phyloP scores from a whole-genome alignment of 1,284 basidiomycete genomes.

The Ceratobasidium sp. region DNA sequence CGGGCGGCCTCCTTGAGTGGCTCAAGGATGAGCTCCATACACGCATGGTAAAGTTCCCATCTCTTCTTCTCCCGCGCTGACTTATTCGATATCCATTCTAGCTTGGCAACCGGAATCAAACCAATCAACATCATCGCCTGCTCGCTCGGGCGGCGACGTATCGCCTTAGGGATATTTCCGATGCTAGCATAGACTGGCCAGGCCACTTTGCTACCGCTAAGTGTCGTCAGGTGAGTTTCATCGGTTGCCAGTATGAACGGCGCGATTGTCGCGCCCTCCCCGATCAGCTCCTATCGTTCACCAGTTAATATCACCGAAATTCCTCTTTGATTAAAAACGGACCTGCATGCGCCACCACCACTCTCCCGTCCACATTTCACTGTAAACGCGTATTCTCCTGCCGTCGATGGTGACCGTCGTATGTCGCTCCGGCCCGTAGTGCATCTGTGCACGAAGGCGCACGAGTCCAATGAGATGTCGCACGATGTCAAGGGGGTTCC shows the following conservation, averaged over 20 bases:
- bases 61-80: not conserved
- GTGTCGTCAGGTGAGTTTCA: slow-evolving; percentile 33
- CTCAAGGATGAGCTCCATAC: slow-evolving; percentile 47
- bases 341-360: slow-evolving; percentile 47
- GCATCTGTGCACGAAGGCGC: slow-evolving; percentile 2
- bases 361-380: slow-evolving; percentile 38
- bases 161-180: slow-evolving; percentile 45
- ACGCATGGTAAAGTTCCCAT: slow-evolving; percentile 49
- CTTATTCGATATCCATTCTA: slow-evolving; percentile 1
- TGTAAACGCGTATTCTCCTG: not conserved
- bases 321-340: not conserved
- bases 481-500: slow-evolving; percentile 57
- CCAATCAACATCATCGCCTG: slow-evolving; percentile 41
- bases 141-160: slow-evolving; percentile 13
- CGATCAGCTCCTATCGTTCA: slow-evolving; percentile 24
- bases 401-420: not conserved
- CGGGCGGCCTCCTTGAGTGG: slow-evolving; percentile 45
- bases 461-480: slow-evolving; percentile 50
- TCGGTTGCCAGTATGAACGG: slow-evolving; percentile 38
- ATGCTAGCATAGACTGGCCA: slow-evolving; percentile 45
- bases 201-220: slow-evolving; percentile 41
- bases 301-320: not conserved
- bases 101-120: slow-evolving; percentile 29
- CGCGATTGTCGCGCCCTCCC: slow-evolving; percentile 36
- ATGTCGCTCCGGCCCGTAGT: slow-evolving; percentile 16